These are phyloP conservation scores for Fraxinus nigra DNA, from an alignment of 305 asterid species.

Conservation along the genomic window DNA sequence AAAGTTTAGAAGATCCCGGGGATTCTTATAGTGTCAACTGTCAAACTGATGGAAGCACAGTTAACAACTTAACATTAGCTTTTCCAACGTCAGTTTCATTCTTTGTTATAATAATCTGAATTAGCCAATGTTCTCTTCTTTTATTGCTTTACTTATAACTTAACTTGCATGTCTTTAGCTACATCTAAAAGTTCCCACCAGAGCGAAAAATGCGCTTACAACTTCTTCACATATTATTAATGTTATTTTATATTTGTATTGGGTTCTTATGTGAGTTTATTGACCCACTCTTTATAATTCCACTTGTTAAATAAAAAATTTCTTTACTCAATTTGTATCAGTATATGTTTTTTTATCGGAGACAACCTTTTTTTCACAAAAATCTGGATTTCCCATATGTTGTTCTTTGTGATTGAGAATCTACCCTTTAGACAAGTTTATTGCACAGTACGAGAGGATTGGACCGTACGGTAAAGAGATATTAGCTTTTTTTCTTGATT, in stretches of 20 bases:
- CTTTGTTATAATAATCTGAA: slow-evolving; percentile 6
- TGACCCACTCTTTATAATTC: not conserved
- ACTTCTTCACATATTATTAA: not conserved
- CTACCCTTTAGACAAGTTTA: slow-evolving; percentile 5
- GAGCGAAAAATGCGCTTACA: not conserved
- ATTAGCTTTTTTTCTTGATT: not conserved
- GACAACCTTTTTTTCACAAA: not conserved
- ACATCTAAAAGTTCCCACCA: not conserved
- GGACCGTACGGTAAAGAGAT: not conserved
- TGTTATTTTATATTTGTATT: not conserved
- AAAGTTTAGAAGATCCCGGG: slow-evolving; percentile 21
- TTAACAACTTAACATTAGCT: slow-evolving; percentile 17
- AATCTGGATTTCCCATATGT: not conserved
- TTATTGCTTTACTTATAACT: not conserved
- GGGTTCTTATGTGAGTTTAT: not conserved
- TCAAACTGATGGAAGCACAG: slow-evolving; percentile 27
- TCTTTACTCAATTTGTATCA: not conserved
- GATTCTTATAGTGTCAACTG: slow-evolving; percentile 21
- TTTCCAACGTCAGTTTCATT: slow-evolving; percentile 47
- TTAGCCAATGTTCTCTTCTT: not conserved
- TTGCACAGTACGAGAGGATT: not conserved
- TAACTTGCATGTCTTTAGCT: slow-evolving; percentile 13
- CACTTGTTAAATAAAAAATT: not conserved
- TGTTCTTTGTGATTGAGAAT: slow-evolving; percentile 6
- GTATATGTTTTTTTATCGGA: not conserved